Conservation (phyloP, 768 basidiomycete genomes). For the Termitomyces sp. region DNA sequence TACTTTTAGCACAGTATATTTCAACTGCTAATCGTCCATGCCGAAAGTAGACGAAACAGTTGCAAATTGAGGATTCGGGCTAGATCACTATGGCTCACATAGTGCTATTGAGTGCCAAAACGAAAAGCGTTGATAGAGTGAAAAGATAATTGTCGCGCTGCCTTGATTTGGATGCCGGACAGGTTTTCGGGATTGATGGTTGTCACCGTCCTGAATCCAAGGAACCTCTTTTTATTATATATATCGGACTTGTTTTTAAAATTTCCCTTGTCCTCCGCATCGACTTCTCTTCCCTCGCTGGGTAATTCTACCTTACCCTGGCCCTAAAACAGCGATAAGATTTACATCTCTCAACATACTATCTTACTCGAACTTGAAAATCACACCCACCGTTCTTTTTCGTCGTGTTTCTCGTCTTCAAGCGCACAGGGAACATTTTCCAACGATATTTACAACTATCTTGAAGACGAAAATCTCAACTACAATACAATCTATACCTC, state of each 20-base stretch:
- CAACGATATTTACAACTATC: background rate
- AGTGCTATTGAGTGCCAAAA: background rate
- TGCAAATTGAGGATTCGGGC: background rate
- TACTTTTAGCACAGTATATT: no score
- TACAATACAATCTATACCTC: background rate
- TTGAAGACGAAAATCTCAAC: background rate
- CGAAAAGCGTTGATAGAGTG: background rate
- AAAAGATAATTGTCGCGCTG: background rate
- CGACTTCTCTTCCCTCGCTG: no score
- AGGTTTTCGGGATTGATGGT: background rate
- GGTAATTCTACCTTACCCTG: background rate
- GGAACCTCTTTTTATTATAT: background rate
- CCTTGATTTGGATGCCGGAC: background rate
- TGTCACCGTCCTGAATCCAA: background rate
- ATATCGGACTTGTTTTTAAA: background rate
- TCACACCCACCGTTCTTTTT: background rate
- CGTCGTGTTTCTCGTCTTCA: background rate
- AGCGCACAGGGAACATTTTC: constrained; percentile 5
- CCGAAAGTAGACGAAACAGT: no score
- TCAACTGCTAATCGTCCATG: no score
- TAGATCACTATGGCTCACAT: no score
- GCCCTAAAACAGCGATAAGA: background rate
- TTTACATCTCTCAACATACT: background rate
- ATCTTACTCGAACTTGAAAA: background rate
- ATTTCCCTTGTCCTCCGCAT: background rate